Evolutionary conservation across 169 alveolate genomes (phyloP), one percentile per base, ranked within the genome.

Genomic region (Eimeria acervulina): DNA sequence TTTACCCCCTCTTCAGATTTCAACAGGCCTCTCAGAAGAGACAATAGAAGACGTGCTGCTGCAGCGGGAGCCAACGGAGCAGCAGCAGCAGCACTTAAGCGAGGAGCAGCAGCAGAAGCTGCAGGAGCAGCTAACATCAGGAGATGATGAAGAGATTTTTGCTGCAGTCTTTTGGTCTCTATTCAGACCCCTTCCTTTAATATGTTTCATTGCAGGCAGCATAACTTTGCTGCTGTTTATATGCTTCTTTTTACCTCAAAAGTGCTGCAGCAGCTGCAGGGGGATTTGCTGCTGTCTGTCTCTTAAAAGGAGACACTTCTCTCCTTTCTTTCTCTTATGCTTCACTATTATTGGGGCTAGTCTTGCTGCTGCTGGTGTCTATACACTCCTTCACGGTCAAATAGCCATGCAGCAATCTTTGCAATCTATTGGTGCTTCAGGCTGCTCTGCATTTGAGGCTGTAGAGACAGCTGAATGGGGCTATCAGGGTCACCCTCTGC

Each of bases 381-480:
- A 38, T 33, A 78, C 40, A 63, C 23, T 78, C 2, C 5, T 38
- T 31, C 63, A 40, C 66, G 89, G 89, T 59, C 89, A 78, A 38
- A 17, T 26, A 8, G 28, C 36, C 31, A 31, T 78, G 59, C 66
- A 78, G 33, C n/a, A 26, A 12, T 38, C 89, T 7, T 13, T 78
- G 26, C 26, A 78, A 28, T 59, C 89, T 13, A 13, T 78, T 12
- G 89, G 89, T 10, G 59, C 89, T 42, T 78, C 89, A 59, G 23
- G 89, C 63, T 78, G 89, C 66, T 38, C 89, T 6, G 89, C 63
- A 15, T 63, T 78, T 19, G 89, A 44, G 2, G n/a, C 47, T 44
- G 89, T 78, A 21, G 40, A 78, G 36, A 40, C 89, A n/a, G 89
- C 63, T 10, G 66, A 38, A 38, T 78, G 59, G 89, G 89, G 89